Base-by-base conservation (phyloP, 108 stramenopile genomes). In the Pseudonitzschia delicatissima region DNA sequence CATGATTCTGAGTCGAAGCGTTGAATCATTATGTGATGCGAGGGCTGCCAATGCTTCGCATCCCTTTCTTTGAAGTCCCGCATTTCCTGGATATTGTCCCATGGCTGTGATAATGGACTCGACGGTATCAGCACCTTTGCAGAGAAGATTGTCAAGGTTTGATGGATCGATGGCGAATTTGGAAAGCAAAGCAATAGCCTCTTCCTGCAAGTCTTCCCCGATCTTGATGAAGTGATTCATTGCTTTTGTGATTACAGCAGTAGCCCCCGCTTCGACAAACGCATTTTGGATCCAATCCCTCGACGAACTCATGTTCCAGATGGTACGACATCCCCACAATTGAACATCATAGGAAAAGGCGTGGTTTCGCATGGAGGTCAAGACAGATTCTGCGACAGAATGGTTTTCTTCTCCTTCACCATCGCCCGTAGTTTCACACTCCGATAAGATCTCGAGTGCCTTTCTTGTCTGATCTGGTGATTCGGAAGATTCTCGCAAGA, bases 31-130 rank as follows among this genome's bases (percentile, higher is more conserved):
- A 29, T 55, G 76, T 25, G 80, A 73, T 40, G 90, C 86, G 47
- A 91, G 57, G 71, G 87, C 87, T 5, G 84, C 70, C 28, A 91
- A 53, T 26, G 79, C 81, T 15, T 60, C 61, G 47, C 84, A 87
- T 0, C 82, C 90, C 58, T 86, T 87, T 40, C 75, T 64, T 69
- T 86, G 84, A 45, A 91, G 64, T 2, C 59, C 74, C 17, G 60
- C 34, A 34, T 77, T 62, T 11, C 80, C 84, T 23, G 82, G 64
- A 63, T 79, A 77, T 17, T 59, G 57, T 60, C 66, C 84, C 90
- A 91, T 91, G 31, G 81, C 73, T 29, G 72, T 58, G 2, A 91
- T 80, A 23, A 82, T 71, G 48, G 35, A 23, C 18, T 67, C 47
- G 11, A 91, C 63, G 3, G 64, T 47, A 37, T 55, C 53, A 11